These are phyloP conservation scores for Fusarium proliferatum DNA, from an alignment of 2,329 filamentous ascomycete species.

Conservation along the genomic window DNA sequence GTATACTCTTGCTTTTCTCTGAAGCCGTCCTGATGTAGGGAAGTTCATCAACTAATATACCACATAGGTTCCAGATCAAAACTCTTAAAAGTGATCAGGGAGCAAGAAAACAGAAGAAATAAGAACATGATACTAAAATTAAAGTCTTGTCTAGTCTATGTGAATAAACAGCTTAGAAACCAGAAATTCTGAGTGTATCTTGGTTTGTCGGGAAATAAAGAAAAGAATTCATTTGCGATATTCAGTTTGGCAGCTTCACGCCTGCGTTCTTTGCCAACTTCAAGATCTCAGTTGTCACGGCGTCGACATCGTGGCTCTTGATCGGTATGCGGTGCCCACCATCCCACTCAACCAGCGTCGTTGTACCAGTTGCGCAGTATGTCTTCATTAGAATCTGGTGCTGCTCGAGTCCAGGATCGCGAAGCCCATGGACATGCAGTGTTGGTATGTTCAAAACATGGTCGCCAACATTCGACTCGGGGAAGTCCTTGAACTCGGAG, in stretches of 20 bases:
- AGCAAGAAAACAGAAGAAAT: too few relatives aligned
- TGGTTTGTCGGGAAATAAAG: too few relatives aligned
- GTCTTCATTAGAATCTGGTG: slow-evolving; percentile 61
- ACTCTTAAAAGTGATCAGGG: too few relatives aligned
- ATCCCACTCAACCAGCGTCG: slow-evolving; percentile 76
- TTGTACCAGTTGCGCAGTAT: slow-evolving; percentile 68
- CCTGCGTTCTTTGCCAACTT: slow-evolving; percentile 36
- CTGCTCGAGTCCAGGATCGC: slow-evolving; percentile 70
- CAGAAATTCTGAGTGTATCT: too few relatives aligned
- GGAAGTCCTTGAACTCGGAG: slow-evolving; percentile 43
- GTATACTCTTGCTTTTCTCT: too few relatives aligned
- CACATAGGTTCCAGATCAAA: too few relatives aligned
- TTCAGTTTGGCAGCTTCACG: slow-evolving; percentile 2
- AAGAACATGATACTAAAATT: too few relatives aligned
- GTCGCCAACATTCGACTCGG: slow-evolving; percentile 61
- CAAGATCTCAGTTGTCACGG: slow-evolving; percentile 43
- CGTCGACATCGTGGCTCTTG: slow-evolving; percentile 72
- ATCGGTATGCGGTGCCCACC: slow-evolving; percentile 78
- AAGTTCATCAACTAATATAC: too few relatives aligned
- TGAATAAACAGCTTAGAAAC: too few relatives aligned
- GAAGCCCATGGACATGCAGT: slow-evolving; percentile 58
- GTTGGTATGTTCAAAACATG: slow-evolving; percentile 50
- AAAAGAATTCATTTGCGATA: too few relatives aligned
- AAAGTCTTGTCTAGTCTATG: too few relatives aligned
- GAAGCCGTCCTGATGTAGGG: too few relatives aligned